phyloP scores from a whole-genome alignment of 257 asterid species.

The Knoxia roxburghii region DNA sequence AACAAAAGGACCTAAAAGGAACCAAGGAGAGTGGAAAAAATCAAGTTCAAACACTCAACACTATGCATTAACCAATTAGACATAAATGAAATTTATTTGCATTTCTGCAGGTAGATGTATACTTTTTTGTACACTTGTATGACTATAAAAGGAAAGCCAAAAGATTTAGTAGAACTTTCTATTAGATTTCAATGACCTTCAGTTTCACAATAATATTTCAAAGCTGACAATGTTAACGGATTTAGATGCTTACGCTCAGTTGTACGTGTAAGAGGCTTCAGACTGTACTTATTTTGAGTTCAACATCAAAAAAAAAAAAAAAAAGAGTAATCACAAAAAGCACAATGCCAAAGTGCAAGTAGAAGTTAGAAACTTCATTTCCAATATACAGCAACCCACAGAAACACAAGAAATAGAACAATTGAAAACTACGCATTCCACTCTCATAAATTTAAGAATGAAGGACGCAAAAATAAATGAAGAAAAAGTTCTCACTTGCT shows the following conservation, averaged over 20 bases:
- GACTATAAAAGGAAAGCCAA: neutral
- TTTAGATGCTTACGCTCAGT: neutral
- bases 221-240: neutral
- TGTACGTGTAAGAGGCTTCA: neutral
- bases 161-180: neutral
- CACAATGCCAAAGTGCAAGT: neutral
- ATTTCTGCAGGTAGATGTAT: conserved; percentile 3
- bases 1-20: conserved; percentile 3
- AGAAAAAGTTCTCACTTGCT: conserved; percentile 50
- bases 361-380: neutral
- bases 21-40: neutral
- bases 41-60: neutral
- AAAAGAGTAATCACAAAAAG: neutral
- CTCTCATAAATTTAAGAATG: neutral
- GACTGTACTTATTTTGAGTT: neutral
- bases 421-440: neutral
- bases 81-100: neutral
- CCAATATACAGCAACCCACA: neutral
- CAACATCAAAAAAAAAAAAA: neutral
- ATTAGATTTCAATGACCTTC: neutral
- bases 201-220: neutral
- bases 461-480: neutral
- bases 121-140: neutral
- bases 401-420: neutral
- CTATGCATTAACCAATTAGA: neutral